Percentiles rank a stretch among this genome's conserved stretches.
Evolutionary conservation across 148 eudicot species (phyloP).

Genomic region (Heliosperma pusillum): DNA sequence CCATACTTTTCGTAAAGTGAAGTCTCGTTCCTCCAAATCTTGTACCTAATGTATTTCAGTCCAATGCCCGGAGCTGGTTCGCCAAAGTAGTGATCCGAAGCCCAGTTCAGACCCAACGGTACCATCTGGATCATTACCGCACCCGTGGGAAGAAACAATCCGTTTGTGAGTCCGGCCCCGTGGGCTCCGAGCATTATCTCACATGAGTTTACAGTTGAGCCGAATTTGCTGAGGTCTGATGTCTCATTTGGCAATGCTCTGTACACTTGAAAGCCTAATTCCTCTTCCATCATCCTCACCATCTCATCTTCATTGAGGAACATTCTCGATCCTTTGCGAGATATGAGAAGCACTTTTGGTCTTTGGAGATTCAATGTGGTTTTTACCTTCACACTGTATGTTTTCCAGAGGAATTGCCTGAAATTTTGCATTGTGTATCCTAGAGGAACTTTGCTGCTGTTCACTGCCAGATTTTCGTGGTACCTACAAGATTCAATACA

Average conservation of each 20-base stretch:
- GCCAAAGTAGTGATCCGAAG: constrained; percentile 43
- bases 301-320: constrained; percentile 32
- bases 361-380: constrained; percentile 24
- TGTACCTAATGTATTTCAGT: constrained; percentile 47
- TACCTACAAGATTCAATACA: constrained; percentile 20
- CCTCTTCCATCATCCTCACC: constrained; percentile 38
- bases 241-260: constrained; percentile 32
- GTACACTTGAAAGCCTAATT: constrained; percentile 30
- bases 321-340: constrained; percentile 28
- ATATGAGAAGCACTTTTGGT: constrained; percentile 30
- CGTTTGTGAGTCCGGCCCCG: constrained; percentile 69
- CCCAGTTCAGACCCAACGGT: constrained; percentile 51
- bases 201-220: constrained; percentile 40
- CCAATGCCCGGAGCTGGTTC: constrained; percentile 53
- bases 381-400: constrained; percentile 26
- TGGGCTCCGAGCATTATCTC: constrained; percentile 65
- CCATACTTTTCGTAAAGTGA: constrained; percentile 42
- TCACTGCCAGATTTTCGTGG: constrained; percentile 34
- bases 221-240: constrained; percentile 23
- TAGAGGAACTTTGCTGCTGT: constrained; percentile 27
- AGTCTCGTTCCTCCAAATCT: constrained; percentile 53
- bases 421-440: constrained; percentile 32
- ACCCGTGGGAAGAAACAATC: constrained; percentile 50
- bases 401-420: constrained; percentile 30
- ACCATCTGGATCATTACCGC: constrained; percentile 63